These are phyloP conservation scores for Blyttiomyces sp. DNA, from an alignment of 371 early-diverging fungal genomes.

Conservation along the genomic window DNA sequence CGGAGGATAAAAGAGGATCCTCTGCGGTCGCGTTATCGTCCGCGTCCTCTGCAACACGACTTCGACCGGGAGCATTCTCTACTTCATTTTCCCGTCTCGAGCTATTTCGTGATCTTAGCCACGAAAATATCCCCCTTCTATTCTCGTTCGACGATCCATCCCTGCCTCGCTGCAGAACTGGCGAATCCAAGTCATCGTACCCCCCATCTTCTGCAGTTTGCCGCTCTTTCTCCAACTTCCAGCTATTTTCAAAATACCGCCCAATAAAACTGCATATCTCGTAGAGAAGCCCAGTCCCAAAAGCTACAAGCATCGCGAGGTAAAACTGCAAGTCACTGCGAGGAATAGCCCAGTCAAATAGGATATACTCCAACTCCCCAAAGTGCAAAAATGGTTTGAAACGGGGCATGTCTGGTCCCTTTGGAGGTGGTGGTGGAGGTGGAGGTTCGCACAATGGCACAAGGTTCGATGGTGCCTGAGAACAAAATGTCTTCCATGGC, in stretches of 20 bases:
- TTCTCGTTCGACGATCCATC: too few relatives aligned
- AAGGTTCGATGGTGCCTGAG: neutral
- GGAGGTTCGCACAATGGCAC: neutral
- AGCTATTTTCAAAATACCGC: neutral
- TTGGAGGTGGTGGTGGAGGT: conserved; percentile 4
- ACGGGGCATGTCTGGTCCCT: neutral
- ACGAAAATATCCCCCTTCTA: neutral
- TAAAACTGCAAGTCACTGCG: neutral
- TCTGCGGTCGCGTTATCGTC: neutral
- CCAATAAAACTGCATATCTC: neutral
- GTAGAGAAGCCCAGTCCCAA: conserved; percentile 1
- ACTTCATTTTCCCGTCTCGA: neutral
- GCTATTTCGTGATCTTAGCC: neutral
- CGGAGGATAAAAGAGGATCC: neutral
- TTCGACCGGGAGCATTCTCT: neutral
- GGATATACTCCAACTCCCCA: conserved; percentile 7
- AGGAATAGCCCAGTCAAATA: conserved; percentile 18
- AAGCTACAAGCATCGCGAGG: neutral
- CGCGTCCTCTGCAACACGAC: neutral
- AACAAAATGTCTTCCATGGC: neutral
- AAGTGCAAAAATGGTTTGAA: conserved; percentile 12
- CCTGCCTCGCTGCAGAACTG: too few relatives aligned
- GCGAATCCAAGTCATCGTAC: too few relatives aligned
- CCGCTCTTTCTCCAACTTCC: conserved; percentile 4
- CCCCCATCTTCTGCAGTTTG: neutral